A percentile compares a stretch with the other conserved stretches of the same genome.
Evolutionary conservation across 2,329 filamentous ascomycete genomes (phyloP).

Genomic region (Cladobotryum mycophilum): DNA sequence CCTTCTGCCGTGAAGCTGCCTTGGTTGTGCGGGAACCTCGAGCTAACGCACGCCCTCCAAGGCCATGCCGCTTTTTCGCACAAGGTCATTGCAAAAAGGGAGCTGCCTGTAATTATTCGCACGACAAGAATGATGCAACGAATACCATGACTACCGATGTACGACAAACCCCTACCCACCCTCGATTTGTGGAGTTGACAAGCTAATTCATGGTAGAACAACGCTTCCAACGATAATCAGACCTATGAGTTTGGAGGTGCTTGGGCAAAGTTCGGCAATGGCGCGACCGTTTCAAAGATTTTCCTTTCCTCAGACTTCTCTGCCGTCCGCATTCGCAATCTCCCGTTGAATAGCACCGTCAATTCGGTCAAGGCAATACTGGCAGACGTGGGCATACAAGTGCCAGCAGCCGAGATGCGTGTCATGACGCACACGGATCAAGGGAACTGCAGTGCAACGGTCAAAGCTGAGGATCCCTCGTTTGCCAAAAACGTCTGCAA

Average conservation of each 20-base stretch:
- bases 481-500: slow-evolving; percentile 2
- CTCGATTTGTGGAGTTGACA: neutral
- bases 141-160: too few relatives aligned
- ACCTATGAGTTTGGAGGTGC: slow-evolving; percentile 18
- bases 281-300: slow-evolving; percentile 23
- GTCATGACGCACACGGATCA: neutral
- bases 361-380: neutral
- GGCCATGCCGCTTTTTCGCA: neutral
- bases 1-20: too few relatives aligned
- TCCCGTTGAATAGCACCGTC: slow-evolving; percentile 18
- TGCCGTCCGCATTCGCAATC: slow-evolving; percentile 25
- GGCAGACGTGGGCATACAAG: neutral
- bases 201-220: neutral
- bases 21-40: too few relatives aligned
- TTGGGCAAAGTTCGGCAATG: slow-evolving; percentile 26
- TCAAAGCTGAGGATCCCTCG: slow-evolving; percentile 1
- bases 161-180: too few relatives aligned
- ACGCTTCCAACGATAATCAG: neutral
- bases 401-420: neutral
- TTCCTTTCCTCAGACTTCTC: slow-evolving; percentile 31
- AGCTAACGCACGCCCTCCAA: neutral
- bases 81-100: slow-evolving; percentile 3
- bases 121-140: neutral
- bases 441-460: neutral
- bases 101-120: slow-evolving; percentile 1